Percentiles rank a stretch among this genome's conserved stretches.
Conservation (phyloP, 441 rosid species). For the Populus hybrid region DNA sequence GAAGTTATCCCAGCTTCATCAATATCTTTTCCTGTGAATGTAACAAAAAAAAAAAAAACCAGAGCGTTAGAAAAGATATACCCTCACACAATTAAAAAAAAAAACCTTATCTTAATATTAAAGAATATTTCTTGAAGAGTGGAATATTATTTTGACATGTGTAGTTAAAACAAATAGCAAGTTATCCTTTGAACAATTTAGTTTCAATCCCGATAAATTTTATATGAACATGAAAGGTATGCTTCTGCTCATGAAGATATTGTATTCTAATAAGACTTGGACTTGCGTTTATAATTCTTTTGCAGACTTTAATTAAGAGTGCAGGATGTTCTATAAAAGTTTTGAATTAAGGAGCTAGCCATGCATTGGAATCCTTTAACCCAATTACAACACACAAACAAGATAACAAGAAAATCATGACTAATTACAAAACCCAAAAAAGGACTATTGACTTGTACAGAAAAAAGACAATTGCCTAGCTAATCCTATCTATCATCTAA, state of each 20-base stretch:
- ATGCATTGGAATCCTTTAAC: not conserved
- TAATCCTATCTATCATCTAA: slow-evolving; percentile 31
- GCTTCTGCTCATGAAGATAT: not conserved
- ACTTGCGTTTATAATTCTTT: not conserved
- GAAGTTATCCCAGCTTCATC: too few species aligned
- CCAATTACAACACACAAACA: not conserved
- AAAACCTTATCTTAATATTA: too few species aligned
- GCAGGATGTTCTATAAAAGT: not conserved
- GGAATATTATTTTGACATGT: not conserved
- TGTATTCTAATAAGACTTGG: too few species aligned
- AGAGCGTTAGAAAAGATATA: not conserved
- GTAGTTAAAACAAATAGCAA: too few species aligned
- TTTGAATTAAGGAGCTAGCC: not conserved
- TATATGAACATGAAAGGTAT: not conserved
- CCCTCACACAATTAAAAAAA: not conserved
- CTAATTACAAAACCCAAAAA: slow-evolving; percentile 19
- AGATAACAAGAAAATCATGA: slow-evolving; percentile 2
- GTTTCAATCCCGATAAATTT: not conserved
- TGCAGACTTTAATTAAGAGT: not conserved
- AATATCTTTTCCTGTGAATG: too few species aligned
- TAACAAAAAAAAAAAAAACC: too few species aligned
- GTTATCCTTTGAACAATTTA: not conserved
- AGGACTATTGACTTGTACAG: not conserved
- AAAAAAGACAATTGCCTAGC: too few species aligned
- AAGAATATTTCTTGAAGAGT: not conserved